Conservation (phyloP, 164 flowering plant species). For the Vitis amurensis region DNA sequence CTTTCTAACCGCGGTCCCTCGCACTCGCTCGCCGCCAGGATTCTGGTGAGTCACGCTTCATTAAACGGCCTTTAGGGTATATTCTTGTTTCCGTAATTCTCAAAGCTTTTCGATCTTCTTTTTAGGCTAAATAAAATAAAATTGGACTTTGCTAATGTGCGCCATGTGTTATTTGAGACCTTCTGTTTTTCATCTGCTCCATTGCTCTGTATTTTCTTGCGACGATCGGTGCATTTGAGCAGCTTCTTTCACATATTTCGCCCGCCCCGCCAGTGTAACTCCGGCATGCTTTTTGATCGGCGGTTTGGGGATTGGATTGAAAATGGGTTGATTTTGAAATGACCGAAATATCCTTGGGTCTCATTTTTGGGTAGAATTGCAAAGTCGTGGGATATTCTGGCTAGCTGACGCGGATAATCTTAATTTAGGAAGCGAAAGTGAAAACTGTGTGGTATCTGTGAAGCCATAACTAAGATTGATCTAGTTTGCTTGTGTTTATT, state of each 20-base stretch:
- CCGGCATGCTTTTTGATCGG: not conserved
- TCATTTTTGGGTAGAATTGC: not conserved
- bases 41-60: constrained; percentile 50
- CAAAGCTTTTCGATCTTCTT: too few species aligned
- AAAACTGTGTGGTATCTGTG: not conserved
- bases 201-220: too few species aligned
- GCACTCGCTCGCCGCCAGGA: constrained; percentile 88
- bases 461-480: not conserved
- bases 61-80: not conserved
- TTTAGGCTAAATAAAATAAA: not conserved
- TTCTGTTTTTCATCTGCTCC: too few species aligned
- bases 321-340: constrained; percentile 4
- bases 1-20: constrained; percentile 84
- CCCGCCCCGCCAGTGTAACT: too few species aligned
- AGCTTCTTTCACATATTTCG: not conserved
- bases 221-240: not conserved
- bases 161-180: not conserved
- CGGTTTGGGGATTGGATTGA: not conserved
- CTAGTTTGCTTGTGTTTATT: constrained; percentile 6
- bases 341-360: constrained; percentile 16
- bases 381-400: not conserved
- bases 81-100: not conserved
- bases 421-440: not conserved
- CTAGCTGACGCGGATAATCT: not conserved
- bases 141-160: constrained; percentile 8